Evolutionary conservation across 805 yeast genomes (phyloP).

Genomic region (Nakazawaea ishiwadae): DNA sequence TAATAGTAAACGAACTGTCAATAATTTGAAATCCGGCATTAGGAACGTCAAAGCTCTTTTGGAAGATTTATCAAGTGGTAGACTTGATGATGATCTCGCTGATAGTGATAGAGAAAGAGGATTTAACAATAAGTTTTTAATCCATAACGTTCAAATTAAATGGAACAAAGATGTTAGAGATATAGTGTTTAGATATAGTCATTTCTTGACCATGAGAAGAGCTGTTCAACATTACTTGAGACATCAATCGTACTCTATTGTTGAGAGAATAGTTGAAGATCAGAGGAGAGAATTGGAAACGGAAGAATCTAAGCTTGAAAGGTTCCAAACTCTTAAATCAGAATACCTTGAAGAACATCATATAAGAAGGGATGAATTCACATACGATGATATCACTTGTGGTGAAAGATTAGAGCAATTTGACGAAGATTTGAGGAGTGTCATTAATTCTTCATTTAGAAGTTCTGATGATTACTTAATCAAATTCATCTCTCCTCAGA

Average conservation of each 20-base stretch:
- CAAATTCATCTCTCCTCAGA: constrained; percentile 74
- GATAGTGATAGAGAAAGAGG: constrained; percentile 10
- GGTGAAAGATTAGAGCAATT: constrained; percentile 39
- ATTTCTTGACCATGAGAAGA: constrained; percentile 39
- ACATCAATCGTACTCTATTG: constrained; percentile 42
- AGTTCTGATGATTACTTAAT: constrained; percentile 55
- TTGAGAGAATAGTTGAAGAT: constrained; percentile 44
- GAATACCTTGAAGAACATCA: constrained; percentile 19
- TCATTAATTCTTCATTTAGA: constrained; percentile 32
- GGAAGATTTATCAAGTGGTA: constrained; percentile 5
- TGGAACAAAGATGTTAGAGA: constrained; percentile 77
- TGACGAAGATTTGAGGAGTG: constrained; percentile 44
- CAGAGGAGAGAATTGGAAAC: constrained; percentile 15
- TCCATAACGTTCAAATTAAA: constrained; percentile 68
- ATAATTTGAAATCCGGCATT: constrained; percentile 8
- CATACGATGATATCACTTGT: constrained; percentile 12
- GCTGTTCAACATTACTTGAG: constrained; percentile 39
- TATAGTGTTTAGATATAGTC: constrained; percentile 54
- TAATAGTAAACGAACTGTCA: constrained; percentile 10
- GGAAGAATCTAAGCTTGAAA: neutral
- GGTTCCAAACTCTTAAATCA: constrained; percentile 11
- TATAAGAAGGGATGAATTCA: constrained; percentile 6
- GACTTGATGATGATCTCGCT: neutral
- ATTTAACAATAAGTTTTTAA: constrained; percentile 65
- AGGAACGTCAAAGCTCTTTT: constrained; percentile 10